A percentile compares a stretch with the other conserved stretches of the same genome.
Evolutionary conservation across 352 stramenopile genomes (phyloP).

Genomic region (Salisapilia sapeloensis): DNA sequence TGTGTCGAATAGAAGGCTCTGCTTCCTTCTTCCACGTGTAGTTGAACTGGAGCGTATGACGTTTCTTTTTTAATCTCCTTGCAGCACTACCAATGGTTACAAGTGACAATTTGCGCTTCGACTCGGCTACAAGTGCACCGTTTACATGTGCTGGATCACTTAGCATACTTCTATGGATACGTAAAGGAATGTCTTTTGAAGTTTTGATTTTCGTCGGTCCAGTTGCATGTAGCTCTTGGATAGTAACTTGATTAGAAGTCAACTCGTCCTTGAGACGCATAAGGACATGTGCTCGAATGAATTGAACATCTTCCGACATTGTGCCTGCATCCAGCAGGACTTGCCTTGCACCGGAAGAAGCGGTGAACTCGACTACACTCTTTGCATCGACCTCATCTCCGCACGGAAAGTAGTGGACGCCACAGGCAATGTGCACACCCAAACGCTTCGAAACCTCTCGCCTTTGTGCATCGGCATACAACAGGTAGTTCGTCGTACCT

Average conservation of each 20-base stretch:
- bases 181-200: conserved; percentile 35
- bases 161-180: conserved; percentile 77
- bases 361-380: conserved; percentile 63
- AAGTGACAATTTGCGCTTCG: conserved; percentile 67
- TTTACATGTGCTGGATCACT: conserved; percentile 61
- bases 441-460: conserved; percentile 54
- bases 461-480: conserved; percentile 62
- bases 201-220: conserved; percentile 5
- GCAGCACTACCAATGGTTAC: conserved; percentile 45
- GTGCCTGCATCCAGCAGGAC: conserved; percentile 41
- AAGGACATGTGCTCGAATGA: conserved; percentile 43
- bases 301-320: conserved; percentile 33
- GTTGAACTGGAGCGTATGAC: conserved; percentile 58
- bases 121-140: conserved; percentile 56
- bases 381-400: conserved; percentile 73
- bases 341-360: conserved; percentile 31
- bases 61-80: conserved; percentile 73
- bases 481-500: conserved; percentile 63
- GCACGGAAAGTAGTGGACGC: conserved; percentile 73
- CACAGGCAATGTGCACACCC: conserved; percentile 45
- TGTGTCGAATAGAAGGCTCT: conserved; percentile 32
- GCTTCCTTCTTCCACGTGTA: conserved; percentile 72
- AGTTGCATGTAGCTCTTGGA: conserved; percentile 6
- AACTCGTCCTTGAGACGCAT: conserved; percentile 33
- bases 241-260: not conserved